These are phyloP conservation scores for Rhizopogon salebrosus DNA, from an alignment of 768 basidiomycete species.

Conservation along the genomic window DNA sequence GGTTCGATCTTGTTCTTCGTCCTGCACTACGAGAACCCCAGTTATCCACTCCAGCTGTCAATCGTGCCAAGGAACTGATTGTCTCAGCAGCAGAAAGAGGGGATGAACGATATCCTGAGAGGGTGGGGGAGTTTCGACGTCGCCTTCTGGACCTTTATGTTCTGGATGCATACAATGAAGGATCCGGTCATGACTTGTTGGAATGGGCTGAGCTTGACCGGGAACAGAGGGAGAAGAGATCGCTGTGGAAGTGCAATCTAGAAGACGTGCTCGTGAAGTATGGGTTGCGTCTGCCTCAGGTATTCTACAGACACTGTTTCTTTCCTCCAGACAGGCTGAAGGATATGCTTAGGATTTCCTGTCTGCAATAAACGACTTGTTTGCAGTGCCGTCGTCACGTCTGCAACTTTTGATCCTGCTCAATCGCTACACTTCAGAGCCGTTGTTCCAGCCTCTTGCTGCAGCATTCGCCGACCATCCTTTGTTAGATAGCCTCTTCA, in stretches of 20 bases:
- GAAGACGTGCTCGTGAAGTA: conserved; percentile 69
- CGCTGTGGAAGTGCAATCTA: conserved; percentile 73
- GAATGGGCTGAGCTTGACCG: conserved; percentile 69
- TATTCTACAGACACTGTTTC: conserved; percentile 22
- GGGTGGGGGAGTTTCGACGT: conserved; percentile 60
- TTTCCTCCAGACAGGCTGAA: conserved; percentile 7
- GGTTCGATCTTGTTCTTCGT: conserved; percentile 79
- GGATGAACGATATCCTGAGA: conserved; percentile 40
- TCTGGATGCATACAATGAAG: conserved; percentile 71
- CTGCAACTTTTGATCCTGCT: conserved; percentile 68
- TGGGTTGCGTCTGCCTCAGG: conserved; percentile 59
- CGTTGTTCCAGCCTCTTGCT: conserved; percentile 45
- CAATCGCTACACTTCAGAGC: conserved; percentile 52
- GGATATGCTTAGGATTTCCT: conserved; percentile 55
- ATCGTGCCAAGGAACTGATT: conserved; percentile 70
- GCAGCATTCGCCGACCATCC: conserved; percentile 52
- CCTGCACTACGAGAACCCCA: conserved; percentile 74
- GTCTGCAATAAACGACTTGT: conserved; percentile 60
- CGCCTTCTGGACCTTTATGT: conserved; percentile 72
- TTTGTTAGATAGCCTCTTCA: conserved; percentile 58
- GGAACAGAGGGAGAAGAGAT: conserved; percentile 52
- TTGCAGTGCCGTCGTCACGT: conserved; percentile 53
- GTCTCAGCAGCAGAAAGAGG: conserved; percentile 51
- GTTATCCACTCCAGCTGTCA: conserved; percentile 50
- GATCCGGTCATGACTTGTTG: conserved; percentile 64